Conservation (phyloP, 306 rosid genomes). For the Amphicarpaea edgeworthii region DNA sequence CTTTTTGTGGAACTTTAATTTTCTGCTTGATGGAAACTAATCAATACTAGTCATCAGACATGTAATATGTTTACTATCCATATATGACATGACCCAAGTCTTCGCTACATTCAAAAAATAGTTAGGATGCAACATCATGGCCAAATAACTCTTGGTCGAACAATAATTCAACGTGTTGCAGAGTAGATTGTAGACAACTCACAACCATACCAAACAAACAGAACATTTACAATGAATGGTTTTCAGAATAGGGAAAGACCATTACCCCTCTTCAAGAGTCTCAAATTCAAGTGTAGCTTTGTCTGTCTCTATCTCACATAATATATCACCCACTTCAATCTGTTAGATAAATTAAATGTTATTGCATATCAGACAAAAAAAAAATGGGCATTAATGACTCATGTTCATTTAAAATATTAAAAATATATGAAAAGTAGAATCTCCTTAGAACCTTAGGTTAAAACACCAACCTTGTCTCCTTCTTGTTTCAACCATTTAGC, state of each 20-base stretch:
- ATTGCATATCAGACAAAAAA: conserved; percentile 25
- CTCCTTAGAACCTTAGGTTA: conserved; percentile 25
- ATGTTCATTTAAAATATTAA: conserved; percentile 37
- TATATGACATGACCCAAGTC: conserved; percentile 28
- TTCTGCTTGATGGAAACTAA: conserved; percentile 29
- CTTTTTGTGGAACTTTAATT: conserved; percentile 15
- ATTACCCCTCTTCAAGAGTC: conserved; percentile 94
- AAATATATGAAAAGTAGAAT: conserved; percentile 20
- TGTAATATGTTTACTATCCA: conserved; percentile 18
- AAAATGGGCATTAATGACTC: conserved; percentile 13
- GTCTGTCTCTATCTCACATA: conserved; percentile 99
- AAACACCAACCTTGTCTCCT: conserved; percentile 93
- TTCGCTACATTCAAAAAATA: background rate
- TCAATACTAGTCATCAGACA: conserved; percentile 14
- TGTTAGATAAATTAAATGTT: conserved; percentile 51
- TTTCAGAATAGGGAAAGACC: conserved; percentile 49
- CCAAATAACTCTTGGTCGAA: conserved; percentile 3
- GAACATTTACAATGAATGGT: conserved; percentile 18
- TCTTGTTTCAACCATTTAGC: conserved; percentile 89
- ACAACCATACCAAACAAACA: conserved; percentile 30
- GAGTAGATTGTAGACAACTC: background rate
- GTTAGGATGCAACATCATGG: conserved; percentile 20
- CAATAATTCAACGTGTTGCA: conserved; percentile 10
- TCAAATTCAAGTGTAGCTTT: conserved; percentile 98
- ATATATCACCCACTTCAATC: conserved; percentile 95